Evolutionary conservation across 352 stramenopile genomes (phyloP).

Genomic region (Blastocystis hominis): DNA sequence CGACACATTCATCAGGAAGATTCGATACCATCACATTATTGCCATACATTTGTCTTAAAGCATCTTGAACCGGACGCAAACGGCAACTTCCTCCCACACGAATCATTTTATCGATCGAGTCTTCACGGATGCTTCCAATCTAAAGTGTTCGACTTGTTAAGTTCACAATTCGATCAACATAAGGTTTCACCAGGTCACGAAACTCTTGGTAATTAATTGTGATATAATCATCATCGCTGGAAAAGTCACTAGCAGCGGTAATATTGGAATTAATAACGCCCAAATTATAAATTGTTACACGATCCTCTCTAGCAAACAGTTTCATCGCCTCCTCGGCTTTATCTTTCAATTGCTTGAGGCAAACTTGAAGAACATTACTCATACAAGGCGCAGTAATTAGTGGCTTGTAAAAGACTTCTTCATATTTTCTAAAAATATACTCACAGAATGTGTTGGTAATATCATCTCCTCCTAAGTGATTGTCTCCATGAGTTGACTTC

Average conservation of each 20-base stretch:
- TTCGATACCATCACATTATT: not conserved
- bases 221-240: not conserved
- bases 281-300: not conserved
- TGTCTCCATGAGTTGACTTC: conserved; percentile 72
- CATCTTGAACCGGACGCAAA: not conserved
- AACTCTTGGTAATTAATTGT: not conserved
- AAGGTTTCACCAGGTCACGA: too few species aligned
- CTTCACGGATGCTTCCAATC: not conserved
- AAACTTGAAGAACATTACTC: not conserved
- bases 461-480: conserved; percentile 76
- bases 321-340: not conserved
- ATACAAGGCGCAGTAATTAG: not conserved
- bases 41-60: not conserved
- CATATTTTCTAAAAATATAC: not conserved
- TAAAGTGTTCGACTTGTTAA: not conserved
- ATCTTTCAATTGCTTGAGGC: not conserved
- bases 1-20: conserved; percentile 3
- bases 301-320: not conserved
- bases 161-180: not conserved
- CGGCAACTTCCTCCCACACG: not conserved
- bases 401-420: not conserved
- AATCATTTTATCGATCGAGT: not conserved
- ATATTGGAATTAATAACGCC: not conserved
- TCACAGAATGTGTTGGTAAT: conserved; percentile 62
- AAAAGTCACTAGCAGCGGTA: not conserved